Evolutionary conservation across 2,329 filamentous ascomycete genomes (phyloP).

Genomic region (Dendrostoma leiphaemia): DNA sequence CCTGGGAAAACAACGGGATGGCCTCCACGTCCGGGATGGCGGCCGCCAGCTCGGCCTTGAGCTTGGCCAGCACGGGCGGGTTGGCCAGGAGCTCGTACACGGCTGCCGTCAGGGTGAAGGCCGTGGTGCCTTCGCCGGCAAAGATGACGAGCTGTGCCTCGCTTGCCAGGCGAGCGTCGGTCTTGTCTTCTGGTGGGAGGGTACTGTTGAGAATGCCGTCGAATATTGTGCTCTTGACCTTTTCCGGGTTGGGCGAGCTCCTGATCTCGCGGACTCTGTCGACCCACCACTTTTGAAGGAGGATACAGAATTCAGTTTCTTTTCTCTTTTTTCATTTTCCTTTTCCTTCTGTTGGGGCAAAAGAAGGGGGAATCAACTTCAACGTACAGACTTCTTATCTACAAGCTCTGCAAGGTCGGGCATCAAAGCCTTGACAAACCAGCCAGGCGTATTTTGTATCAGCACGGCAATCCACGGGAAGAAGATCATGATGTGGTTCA

Average conservation of each 20-base stretch:
- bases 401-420: background rate
- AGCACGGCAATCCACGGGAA: constrained; percentile 22
- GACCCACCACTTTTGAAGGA: constrained; percentile 15
- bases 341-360: too few relatives aligned
- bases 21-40: constrained; percentile 17
- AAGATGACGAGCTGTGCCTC: constrained; percentile 27
- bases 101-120: background rate
- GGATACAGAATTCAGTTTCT: background rate
- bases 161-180: constrained; percentile 22
- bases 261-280: constrained; percentile 21
- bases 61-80: background rate
- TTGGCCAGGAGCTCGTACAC: background rate
- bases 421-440: background rate
- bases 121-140: constrained; percentile 18
- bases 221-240: constrained; percentile 25
- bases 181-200: constrained; percentile 22
- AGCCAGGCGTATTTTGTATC: constrained; percentile 14
- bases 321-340: background rate
- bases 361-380: background rate
- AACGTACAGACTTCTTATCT: background rate
- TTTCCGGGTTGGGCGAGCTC: constrained; percentile 22
- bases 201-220: constrained; percentile 22
- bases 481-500: constrained; percentile 18
- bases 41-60: constrained; percentile 20
- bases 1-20: constrained; percentile 18